phyloP scores from a whole-genome alignment of 2,329 filamentous ascomycete species.

The Pezicula radicicola region DNA sequence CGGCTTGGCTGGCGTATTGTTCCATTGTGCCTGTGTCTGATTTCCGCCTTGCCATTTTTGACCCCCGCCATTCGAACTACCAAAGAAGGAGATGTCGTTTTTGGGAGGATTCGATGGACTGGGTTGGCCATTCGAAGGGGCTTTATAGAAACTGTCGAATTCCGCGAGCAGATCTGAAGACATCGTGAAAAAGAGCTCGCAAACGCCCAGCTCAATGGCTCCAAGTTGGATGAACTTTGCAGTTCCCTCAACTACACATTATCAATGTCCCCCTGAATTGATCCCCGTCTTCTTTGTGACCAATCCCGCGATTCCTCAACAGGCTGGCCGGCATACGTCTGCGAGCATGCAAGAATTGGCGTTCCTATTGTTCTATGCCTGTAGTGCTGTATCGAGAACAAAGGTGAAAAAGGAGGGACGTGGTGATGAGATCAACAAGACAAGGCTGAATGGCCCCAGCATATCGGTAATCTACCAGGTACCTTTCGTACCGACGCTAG shows the following conservation, averaged over 20 bases:
- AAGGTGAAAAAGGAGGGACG: not conserved
- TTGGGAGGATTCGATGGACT: conserved; percentile 11
- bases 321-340: too few species aligned
- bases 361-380: too few species aligned
- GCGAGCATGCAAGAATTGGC: too few species aligned
- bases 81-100: conserved; percentile 20
- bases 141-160: conserved; percentile 48
- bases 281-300: too few species aligned
- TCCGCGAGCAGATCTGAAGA: conserved; percentile 65
- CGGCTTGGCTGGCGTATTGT: conserved; percentile 6
- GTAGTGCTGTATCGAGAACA: conserved; percentile 15
- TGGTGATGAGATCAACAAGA: not conserved
- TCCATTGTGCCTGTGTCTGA: conserved; percentile 12
- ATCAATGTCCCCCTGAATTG: too few species aligned
- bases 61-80: conserved; percentile 3
- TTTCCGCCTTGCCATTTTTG: conserved; percentile 2
- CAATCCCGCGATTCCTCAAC: too few species aligned
- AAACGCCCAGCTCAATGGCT: not conserved
- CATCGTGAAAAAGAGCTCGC: conserved; percentile 36
- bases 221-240: not conserved
- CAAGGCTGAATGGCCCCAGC: not conserved
- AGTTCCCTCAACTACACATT: conserved; percentile 9
- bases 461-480: too few species aligned
- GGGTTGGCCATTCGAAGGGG: conserved; percentile 28
- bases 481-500: not conserved